Conservation (phyloP, 306 rosid species). For the Castanea sativa region DNA sequence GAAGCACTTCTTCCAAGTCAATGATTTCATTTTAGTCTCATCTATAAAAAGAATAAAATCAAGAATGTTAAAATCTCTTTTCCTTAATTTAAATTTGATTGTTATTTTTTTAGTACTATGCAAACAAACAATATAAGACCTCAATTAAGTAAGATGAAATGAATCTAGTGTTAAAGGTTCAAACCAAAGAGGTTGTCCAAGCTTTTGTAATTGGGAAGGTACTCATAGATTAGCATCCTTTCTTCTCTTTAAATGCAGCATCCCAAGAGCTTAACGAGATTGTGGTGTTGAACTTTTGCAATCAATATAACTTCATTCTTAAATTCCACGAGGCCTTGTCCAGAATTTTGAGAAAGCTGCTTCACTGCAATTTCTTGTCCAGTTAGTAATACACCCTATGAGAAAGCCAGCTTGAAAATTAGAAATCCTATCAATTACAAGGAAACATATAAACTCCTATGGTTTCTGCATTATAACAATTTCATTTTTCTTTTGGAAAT, state of each 20-base stretch:
- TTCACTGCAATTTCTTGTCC: conserved; percentile 42
- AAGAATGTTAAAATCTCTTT: not conserved
- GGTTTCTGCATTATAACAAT: not conserved
- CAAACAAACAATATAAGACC: not conserved
- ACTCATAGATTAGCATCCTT: conserved; percentile 36
- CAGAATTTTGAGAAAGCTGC: conserved; percentile 30
- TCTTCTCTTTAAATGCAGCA: conserved; percentile 42
- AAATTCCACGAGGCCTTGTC: conserved; percentile 41
- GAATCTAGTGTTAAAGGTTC: not conserved
- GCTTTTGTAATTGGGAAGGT: conserved; percentile 44
- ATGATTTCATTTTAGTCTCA: conserved; percentile 22
- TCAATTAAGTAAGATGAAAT: not conserved
- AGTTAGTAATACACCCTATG: conserved; percentile 34
- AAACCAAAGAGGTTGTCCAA: conserved; percentile 41
- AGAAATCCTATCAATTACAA: not conserved
- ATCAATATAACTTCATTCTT: conserved; percentile 41
- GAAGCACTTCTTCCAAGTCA: conserved; percentile 38
- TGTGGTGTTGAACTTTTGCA: conserved; percentile 43
- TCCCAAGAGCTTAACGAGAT: conserved; percentile 44
- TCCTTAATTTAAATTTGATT: not conserved
- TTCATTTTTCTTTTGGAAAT: not conserved
- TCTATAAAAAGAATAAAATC: conserved; percentile 19
- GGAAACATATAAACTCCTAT: not conserved
- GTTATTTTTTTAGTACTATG: not conserved
- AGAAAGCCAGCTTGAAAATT: conserved; percentile 3